Evolutionary conservation across 2,329 filamentous ascomycete genomes (phyloP).

Genomic region (Dryadomyces quercus-mongolicae): DNA sequence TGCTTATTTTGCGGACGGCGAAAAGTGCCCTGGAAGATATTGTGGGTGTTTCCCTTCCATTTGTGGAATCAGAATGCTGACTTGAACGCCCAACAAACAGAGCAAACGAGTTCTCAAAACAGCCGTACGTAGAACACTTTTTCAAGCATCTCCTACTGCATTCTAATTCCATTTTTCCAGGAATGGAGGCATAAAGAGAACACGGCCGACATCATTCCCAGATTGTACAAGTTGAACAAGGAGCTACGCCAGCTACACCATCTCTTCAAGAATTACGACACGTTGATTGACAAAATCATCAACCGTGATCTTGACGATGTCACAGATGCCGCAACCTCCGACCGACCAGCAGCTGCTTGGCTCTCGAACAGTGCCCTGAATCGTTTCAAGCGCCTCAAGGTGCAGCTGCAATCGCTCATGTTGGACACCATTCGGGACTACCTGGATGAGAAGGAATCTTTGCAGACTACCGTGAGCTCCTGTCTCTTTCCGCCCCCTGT

Average conservation of each 20-base stretch:
- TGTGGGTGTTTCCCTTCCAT: slow-evolving; percentile 21
- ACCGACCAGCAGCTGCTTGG: slow-evolving; percentile 13
- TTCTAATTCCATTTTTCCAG: not conserved
- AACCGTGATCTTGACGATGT: slow-evolving; percentile 24
- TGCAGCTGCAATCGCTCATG: slow-evolving; percentile 48
- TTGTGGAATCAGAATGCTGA: not conserved
- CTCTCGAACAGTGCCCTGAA: slow-evolving; percentile 35
- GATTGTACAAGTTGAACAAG: slow-evolving; percentile 46
- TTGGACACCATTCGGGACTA: slow-evolving; percentile 50
- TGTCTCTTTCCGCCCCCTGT: too few species aligned
- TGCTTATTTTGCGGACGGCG: slow-evolving; percentile 37
- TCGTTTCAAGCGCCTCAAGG: slow-evolving; percentile 46
- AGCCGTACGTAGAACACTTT: slow-evolving; percentile 17
- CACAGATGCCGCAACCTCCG: not conserved
- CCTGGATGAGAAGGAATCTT: slow-evolving; percentile 55
- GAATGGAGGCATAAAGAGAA: slow-evolving; percentile 18
- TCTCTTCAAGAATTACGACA: slow-evolving; percentile 47
- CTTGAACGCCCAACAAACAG: slow-evolving; percentile 12
- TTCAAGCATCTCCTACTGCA: not conserved
- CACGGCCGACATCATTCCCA: slow-evolving; percentile 41
- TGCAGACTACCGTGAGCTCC: slow-evolving; percentile 48
- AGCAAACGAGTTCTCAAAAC: slow-evolving; percentile 20
- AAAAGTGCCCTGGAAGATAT: slow-evolving; percentile 34
- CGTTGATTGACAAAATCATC: slow-evolving; percentile 46
- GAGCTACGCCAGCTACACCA: slow-evolving; percentile 48